phyloP scores from a whole-genome alignment of 2,329 filamentous ascomycete genomes.

The Hypoxylon sp. region DNA sequence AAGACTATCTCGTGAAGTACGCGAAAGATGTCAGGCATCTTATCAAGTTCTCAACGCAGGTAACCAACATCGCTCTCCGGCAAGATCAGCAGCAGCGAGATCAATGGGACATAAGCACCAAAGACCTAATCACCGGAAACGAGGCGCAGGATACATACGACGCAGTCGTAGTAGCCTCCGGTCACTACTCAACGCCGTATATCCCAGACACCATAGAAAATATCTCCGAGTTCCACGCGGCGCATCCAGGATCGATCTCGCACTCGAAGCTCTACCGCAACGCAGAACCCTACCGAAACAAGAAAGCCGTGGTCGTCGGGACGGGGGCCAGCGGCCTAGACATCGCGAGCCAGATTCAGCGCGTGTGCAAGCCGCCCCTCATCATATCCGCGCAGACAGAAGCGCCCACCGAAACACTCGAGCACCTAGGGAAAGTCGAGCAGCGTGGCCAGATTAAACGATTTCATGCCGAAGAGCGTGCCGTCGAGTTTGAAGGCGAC shows the following conservation, averaged over 20 bases:
- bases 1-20: conserved; percentile 79
- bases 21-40: conserved; percentile 73
- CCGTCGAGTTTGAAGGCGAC: conserved; percentile 71
- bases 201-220: conserved; percentile 70
- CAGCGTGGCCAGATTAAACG: conserved; percentile 70
- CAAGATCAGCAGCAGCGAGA: conserved; percentile 48
- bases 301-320: conserved; percentile 86
- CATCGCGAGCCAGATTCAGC: conserved; percentile 80
- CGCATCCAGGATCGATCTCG: conserved; percentile 70
- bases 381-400: conserved; percentile 71
- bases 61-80: conserved; percentile 62
- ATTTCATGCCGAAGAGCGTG: conserved; percentile 65
- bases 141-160: conserved; percentile 69
- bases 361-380: conserved; percentile 68
- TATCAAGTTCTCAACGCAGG: conserved; percentile 77
- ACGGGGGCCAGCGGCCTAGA: conserved; percentile 88
- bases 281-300: conserved; percentile 70
- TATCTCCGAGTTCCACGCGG: conserved; percentile 68
- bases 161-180: conserved; percentile 79
- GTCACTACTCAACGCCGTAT: conserved; percentile 78
- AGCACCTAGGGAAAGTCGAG: conserved; percentile 57
- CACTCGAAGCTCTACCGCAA: conserved; percentile 86
- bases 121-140: conserved; percentile 59
- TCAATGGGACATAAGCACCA: conserved; percentile 71
- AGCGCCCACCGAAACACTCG: conserved; percentile 59